Evolutionary conservation across 106 monocot genomes (phyloP).

Genomic region (Dendrobium chrysotoxum): DNA sequence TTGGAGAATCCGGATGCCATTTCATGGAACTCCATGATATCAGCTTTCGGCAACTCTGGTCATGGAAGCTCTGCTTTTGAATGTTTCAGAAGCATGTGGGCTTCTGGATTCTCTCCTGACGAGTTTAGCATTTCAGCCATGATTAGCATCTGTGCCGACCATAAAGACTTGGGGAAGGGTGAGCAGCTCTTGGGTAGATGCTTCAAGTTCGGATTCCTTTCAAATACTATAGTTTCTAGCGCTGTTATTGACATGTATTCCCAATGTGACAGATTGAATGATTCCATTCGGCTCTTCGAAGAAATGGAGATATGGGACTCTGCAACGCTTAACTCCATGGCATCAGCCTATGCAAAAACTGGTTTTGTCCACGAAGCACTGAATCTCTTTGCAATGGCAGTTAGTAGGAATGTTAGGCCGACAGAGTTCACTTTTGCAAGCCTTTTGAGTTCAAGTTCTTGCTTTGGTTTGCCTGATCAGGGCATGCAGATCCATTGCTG

Average conservation of each 20-base stretch:
- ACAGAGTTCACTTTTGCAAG: slow-evolving; percentile 67
- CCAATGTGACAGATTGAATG: slow-evolving; percentile 62
- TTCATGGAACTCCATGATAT: slow-evolving; percentile 79
- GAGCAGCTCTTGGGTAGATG: slow-evolving; percentile 62
- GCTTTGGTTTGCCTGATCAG: slow-evolving; percentile 28
- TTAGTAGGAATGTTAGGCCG: slow-evolving; percentile 27
- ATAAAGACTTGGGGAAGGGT: slow-evolving; percentile 40
- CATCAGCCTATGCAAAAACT: slow-evolving; percentile 26
- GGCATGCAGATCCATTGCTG: slow-evolving; percentile 51
- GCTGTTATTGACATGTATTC: slow-evolving; percentile 89
- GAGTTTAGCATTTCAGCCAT: slow-evolving; percentile 52
- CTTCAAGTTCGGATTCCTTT: slow-evolving; percentile 56
- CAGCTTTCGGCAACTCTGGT: slow-evolving; percentile 26
- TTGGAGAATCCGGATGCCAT: slow-evolving; percentile 48
- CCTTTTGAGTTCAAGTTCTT: slow-evolving; percentile 49
- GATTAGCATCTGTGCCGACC: slow-evolving; percentile 32
- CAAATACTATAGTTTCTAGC: slow-evolving; percentile 75
- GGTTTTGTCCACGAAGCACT: slow-evolving; percentile 34
- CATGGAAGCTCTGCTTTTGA: slow-evolving; percentile 13
- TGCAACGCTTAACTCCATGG: slow-evolving; percentile 45
- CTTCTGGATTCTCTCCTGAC: slow-evolving; percentile 32
- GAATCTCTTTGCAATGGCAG: slow-evolving; percentile 28
- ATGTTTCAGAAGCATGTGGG: slow-evolving; percentile 47
- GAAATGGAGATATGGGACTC: slow-evolving; percentile 42
- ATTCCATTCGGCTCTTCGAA: slow-evolving; percentile 45